These are phyloP conservation scores for Sarocladiaceae sp. DNA, from an alignment of 2,329 filamentous ascomycete genomes.

Conservation along the genomic window DNA sequence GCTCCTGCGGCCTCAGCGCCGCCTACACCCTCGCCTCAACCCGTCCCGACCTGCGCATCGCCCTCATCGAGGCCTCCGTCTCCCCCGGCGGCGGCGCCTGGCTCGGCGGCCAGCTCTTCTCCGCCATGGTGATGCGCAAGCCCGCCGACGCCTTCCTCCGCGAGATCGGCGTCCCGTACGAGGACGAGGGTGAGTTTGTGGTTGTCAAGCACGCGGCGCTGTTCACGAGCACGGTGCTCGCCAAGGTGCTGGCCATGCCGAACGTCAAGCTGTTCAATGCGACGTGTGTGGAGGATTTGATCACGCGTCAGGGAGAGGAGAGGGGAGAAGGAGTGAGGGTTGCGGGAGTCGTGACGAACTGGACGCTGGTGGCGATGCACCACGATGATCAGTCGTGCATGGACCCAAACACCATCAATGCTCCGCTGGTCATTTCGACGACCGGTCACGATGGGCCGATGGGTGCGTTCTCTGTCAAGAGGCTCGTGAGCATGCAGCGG, in stretches of 20 bases:
- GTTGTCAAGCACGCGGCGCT: conserved; percentile 91
- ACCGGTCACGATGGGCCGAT: conserved; percentile 90
- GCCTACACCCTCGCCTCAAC: conserved; percentile 79
- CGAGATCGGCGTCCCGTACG: conserved; percentile 76
- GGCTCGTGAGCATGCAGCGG: conserved; percentile 80
- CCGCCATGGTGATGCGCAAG: conserved; percentile 92
- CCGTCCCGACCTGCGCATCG: conserved; percentile 85
- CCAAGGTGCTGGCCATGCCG: conserved; percentile 74
- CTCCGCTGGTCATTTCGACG: conserved; percentile 79
- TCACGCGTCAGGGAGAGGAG: conserved; percentile 63
- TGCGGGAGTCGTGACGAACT: conserved; percentile 90
- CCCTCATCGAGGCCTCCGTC: conserved; percentile 82
- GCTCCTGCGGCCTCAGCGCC: conserved; percentile 78
- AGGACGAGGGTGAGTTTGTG: conserved; percentile 82
- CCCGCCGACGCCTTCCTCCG: conserved; percentile 79
- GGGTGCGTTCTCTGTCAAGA: conserved; percentile 85
- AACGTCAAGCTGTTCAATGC: conserved; percentile 98
- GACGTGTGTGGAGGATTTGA: conserved; percentile 84
- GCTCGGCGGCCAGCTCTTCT: conserved; percentile 92
- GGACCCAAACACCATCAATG: conserved; percentile 97
- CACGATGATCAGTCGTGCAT: conserved; percentile 90
- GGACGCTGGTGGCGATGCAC: conserved; percentile 84
- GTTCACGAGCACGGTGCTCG: conserved; percentile 83
- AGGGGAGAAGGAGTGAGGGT: conserved; percentile 61
- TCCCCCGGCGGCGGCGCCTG: conserved; percentile 84